phyloP scores from a whole-genome alignment of 2,329 filamentous ascomycete species.

The Pestalotiopsis sp. region DNA sequence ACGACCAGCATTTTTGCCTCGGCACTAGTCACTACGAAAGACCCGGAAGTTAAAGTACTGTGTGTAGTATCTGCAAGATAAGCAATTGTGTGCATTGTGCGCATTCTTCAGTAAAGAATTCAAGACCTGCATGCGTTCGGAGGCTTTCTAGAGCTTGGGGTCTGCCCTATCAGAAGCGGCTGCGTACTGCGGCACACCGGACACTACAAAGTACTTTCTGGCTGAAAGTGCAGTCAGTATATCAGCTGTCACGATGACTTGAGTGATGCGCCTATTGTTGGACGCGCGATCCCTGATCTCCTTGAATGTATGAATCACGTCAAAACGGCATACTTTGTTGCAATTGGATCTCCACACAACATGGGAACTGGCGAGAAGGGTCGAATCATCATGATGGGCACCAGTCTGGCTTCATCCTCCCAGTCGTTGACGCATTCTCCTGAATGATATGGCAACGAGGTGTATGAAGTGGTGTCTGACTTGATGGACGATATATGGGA shows the following conservation, averaged over 20 bases:
- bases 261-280: not conserved
- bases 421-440: not conserved
- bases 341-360: not conserved
- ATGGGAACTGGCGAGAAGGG: not conserved
- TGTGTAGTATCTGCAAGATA: not conserved
- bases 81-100: not conserved
- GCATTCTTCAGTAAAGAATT: not conserved
- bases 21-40: not conserved
- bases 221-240: not conserved
- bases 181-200: not conserved
- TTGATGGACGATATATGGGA: not conserved
- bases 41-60: not conserved
- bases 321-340: not conserved
- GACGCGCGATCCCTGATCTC: not conserved
- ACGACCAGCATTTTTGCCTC: not conserved
- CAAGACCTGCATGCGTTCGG: not conserved
- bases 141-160: not conserved
- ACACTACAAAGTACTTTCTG: not conserved
- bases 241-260: not conserved
- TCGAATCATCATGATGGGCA: not conserved
- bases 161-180: not conserved
- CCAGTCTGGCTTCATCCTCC: not conserved
- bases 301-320: not conserved
- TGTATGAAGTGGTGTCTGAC: not conserved
- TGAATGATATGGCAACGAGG: not conserved